Conservation (phyloP, 495 filamentous ascomycete species). For the Filosporella fistucella region DNA sequence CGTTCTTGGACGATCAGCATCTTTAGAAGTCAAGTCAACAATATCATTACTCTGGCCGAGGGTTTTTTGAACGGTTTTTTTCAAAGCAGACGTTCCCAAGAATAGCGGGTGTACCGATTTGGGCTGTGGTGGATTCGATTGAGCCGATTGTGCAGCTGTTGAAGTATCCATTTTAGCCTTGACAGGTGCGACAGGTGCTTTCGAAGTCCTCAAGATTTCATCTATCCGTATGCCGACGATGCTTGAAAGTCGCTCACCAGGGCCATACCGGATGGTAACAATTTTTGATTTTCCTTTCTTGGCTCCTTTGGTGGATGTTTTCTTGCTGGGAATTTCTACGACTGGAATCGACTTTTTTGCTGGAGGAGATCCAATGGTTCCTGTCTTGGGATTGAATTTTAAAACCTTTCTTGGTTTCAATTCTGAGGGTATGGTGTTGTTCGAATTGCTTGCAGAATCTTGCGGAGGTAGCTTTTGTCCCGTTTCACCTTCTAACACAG, state of each 20-base stretch:
- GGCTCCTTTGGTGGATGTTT: background rate
- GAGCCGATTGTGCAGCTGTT: constrained; percentile 8
- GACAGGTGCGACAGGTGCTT: background rate
- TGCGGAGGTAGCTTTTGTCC: no score
- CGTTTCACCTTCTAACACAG: no score
- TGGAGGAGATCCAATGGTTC: constrained; percentile 52
- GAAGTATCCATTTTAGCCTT: constrained; percentile 11
- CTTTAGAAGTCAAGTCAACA: constrained; percentile 2
- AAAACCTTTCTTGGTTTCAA: constrained; percentile 40
- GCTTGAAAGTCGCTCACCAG: no score
- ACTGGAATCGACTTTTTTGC: constrained; percentile 8
- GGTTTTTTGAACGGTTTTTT: background rate
- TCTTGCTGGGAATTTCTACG: constrained; percentile 1
- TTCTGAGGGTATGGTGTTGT: no score
- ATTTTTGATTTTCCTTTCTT: constrained; percentile 17
- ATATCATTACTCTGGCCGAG: background rate
- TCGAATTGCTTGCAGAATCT: no score
- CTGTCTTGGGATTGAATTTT: constrained; percentile 42
- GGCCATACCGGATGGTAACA: constrained; percentile 13
- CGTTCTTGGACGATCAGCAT: no score
- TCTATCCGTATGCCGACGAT: constrained; percentile 48
- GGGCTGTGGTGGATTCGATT: constrained; percentile 1
- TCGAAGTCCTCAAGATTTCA: constrained; percentile 16
- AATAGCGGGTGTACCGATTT: constrained; percentile 18
- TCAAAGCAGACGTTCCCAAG: constrained; percentile 7